Base-by-base conservation (phyloP, 1,284 basidiomycete genomes). In the Phlebopus sp. region DNA sequence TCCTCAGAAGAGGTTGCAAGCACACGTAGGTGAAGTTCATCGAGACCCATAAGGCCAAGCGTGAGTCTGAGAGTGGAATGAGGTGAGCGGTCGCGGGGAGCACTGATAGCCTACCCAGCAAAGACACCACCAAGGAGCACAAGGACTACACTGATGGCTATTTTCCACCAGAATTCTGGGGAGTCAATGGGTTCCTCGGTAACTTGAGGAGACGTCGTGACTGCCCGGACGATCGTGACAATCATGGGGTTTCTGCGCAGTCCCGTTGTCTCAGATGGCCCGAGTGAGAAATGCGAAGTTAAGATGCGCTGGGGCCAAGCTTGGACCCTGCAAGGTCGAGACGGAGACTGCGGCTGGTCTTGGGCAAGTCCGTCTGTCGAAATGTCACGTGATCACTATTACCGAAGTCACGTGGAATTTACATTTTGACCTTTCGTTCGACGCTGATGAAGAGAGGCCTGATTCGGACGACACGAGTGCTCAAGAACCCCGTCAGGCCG, bases 11-110 rank as follows among this genome's bases (percentile, higher is more conserved):
- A 90, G 0, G 84, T 78, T 1, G 89, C 75, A 19, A 96, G 75
- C 1, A 97, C 94, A 23, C 91, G 85, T 15, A 97, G 76, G 61
- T 97, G 93, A 37, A 97, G 79, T 58, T 94, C 89, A 60, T 98
- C 95, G 15, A 97, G 81, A 2, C 95, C 94, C 94, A 97, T 97
- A 27, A 97, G 75, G 5, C 91, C 94, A 17, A 97, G 81, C 0
- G 93, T 97, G 44, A 97, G 73, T 2, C 84, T 53, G 46, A 9
- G 18, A n/a, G 25, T 19, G 27, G 2, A 5, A 11, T 55, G 8
- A 50, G 49, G 3, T 13, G 0, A 17, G 3, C 19, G 11, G 0
- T 1, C 21, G 10, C 21, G 10, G 9, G 11, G n/a, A 13, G 0
- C 1, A 4, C 8, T 4, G 0, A 30, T 5, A 9, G 4, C 32